Evolutionary conservation across 495 filamentous ascomycete genomes (phyloP), one percentile per base, ranked within the genome.

Genomic region (Apiosordaria backusii): DNA sequence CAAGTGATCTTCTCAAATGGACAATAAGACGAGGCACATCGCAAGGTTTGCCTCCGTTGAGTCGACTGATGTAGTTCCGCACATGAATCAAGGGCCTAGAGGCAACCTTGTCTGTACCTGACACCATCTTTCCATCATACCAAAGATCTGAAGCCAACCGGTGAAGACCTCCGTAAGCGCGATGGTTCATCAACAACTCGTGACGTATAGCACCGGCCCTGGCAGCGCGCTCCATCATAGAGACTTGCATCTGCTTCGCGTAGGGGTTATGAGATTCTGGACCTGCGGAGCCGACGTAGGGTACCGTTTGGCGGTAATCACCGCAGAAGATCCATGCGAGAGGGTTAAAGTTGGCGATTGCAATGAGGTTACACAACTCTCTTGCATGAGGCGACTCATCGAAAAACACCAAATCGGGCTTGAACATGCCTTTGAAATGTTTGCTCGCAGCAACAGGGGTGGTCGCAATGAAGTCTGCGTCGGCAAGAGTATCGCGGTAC

Each of bases 121-220:
- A 67, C 4, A 62, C 21, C 65, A 72, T 70, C 1, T 55, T 21
- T 0, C 62, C 64, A 0, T 29, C 26, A 35, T 76, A 76, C 50
- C 69, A 74, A 13, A 76, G 29, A 1, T 1, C 21, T 0, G 71
- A 71, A 0, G 72, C 70, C 10, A 74, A 58, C 13, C 65, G 62
- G 18, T 72, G 57, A 15, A 76, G 63, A 6, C 64, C 59, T 1
- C 67, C 71, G 13, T 63, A 67, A 0, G 74, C 67, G 0, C 74
- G 74, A n/a, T 74, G 72, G 57, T 76, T 72, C 29, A 74, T 61
- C 1, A 76, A 62, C 2, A 76, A 68, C 27, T 74, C 50, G 50
- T 70, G 52, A 0, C 35, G 55, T 0, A 71, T 63, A 4, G 61
- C 70, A 0, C 59, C 23, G 40, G 61, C 57, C 1, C 13, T 40